A percentile compares a stretch with the other conserved stretches of the same genome.
These are phyloP conservation scores for Podila verticillata DNA, from an alignment of 192 early-diverging fungal genomes.

Conservation along the genomic window DNA sequence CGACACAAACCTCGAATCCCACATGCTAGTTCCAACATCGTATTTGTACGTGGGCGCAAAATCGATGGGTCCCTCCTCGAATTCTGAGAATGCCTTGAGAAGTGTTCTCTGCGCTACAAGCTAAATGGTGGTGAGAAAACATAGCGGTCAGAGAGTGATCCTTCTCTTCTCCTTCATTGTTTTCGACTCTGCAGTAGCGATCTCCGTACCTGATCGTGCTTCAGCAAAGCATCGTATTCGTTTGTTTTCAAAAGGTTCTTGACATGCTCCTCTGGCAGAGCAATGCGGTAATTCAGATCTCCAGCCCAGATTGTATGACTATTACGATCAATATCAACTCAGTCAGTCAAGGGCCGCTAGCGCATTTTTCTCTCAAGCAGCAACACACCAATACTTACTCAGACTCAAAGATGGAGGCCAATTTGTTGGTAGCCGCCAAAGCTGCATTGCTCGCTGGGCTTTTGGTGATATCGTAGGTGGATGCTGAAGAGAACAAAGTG, in stretches of 20 bases:
- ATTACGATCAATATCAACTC: background rate
- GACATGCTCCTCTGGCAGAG: slow-evolving; percentile 68
- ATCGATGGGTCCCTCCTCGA: slow-evolving; percentile 78
- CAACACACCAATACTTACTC: slow-evolving; percentile 55
- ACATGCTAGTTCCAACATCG: slow-evolving; percentile 81
- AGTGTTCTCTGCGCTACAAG: slow-evolving; percentile 70
- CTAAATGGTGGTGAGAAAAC: slow-evolving; percentile 25
- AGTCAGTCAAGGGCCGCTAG: too few relatives aligned
- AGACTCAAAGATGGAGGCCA: slow-evolving; percentile 70
- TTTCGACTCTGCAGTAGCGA: background rate
- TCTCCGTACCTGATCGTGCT: slow-evolving; percentile 78
- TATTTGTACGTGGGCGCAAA: slow-evolving; percentile 97
- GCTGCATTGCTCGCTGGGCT: slow-evolving; percentile 37
- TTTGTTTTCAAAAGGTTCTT: slow-evolving; percentile 62
- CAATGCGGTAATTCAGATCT: slow-evolving; percentile 94
- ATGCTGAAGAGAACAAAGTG: slow-evolving; percentile 62
- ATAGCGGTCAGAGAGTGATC: background rate
- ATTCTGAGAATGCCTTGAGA: slow-evolving; percentile 82
- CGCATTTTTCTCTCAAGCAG: background rate
- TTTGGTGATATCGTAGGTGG: slow-evolving; percentile 41
- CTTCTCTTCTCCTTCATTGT: background rate
- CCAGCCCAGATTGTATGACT: slow-evolving; percentile 92
- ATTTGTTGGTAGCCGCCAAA: slow-evolving; percentile 8
- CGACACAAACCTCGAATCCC: slow-evolving; percentile 75
- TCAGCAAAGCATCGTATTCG: slow-evolving; percentile 71